Percentiles rank a stretch among this genome's conserved stretches.
These are phyloP conservation scores for Glutinoglossum americanum DNA, from an alignment of 495 filamentous ascomycete genomes.

Conservation along the genomic window DNA sequence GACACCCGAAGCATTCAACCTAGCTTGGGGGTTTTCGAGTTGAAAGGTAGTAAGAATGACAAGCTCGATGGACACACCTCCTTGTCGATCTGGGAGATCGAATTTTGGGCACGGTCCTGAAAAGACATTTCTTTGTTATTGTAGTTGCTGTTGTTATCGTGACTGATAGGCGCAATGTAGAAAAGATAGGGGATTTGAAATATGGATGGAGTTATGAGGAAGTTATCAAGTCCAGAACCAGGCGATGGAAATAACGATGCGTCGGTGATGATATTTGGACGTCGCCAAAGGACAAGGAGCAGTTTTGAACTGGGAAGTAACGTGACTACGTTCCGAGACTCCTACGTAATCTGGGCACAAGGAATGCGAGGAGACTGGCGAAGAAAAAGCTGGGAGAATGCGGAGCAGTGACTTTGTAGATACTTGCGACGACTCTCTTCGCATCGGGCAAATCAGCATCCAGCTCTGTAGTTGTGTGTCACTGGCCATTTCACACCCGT, in stretches of 20 bases:
- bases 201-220: background rate
- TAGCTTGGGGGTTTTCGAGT: too few species aligned
- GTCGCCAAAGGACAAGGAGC: background rate
- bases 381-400: background rate
- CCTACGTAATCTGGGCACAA: background rate
- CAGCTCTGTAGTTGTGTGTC: background rate
- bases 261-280: background rate
- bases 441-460: background rate
- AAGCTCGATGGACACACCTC: conserved; percentile 48
- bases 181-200: background rate
- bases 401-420: background rate
- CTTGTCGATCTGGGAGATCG: conserved; percentile 84
- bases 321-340: background rate
- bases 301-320: background rate
- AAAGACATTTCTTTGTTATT: conserved; percentile 36
- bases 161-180: background rate
- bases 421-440: background rate
- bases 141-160: conserved; percentile 8
- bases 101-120: conserved; percentile 79
- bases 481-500: background rate
- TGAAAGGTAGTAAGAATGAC: conserved; percentile 1
- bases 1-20: too few species aligned
- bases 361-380: background rate
- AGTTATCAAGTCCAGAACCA: background rate
- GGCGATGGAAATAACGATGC: background rate